Evolutionary conservation across 116 monocot species (phyloP), one percentile per base, ranked within the genome.

Genomic region (Cymodocea nodosa): DNA sequence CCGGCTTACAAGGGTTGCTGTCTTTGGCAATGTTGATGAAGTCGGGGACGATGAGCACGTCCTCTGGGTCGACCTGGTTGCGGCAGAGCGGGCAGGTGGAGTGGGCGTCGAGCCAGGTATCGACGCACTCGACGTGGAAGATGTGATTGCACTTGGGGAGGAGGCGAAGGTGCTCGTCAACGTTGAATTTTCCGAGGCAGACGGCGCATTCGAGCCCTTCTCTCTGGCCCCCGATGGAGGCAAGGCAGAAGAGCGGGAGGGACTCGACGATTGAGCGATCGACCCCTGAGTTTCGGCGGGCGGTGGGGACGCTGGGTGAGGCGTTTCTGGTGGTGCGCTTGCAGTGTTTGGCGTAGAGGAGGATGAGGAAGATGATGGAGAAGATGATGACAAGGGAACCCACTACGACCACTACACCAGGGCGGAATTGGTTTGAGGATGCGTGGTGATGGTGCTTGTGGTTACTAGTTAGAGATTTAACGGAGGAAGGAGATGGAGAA

Each of bases 1-100:
- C 12, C 22, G 20, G 5, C 7, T 13, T 20, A 11, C 19, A 20
- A 6, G 22, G 18, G 18, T 56, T 20, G 56, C 19, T 23, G 56
- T 56, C 23, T 15, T 1, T 16, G 6, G 7, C n/a, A 56, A 14
- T 22, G 19, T n/a, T 54, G 51, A 16, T 57, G 15, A 63, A 39
- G 23, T 64, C 39, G 61, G 65, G 66, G 69, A 83, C 50, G 56
- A 94, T 84, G 51, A 89, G 74, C 37, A 90, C 73, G 60, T 95
- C 94, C 52, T 95, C 94, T 0, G 90, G 85, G 35, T 81, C 59
- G 76, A 95, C 85, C 18, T 82, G 82, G 52, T 71, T 69, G 17
- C 94, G 89, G 67, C 94, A 95, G 51, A 95, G 85, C 0, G 94
- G 94, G 66, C 94, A 95, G 14, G 87, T 85, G 25, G 90, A 87